phyloP scores from a whole-genome alignment of 345 rosid species.

The Populus nigra region DNA sequence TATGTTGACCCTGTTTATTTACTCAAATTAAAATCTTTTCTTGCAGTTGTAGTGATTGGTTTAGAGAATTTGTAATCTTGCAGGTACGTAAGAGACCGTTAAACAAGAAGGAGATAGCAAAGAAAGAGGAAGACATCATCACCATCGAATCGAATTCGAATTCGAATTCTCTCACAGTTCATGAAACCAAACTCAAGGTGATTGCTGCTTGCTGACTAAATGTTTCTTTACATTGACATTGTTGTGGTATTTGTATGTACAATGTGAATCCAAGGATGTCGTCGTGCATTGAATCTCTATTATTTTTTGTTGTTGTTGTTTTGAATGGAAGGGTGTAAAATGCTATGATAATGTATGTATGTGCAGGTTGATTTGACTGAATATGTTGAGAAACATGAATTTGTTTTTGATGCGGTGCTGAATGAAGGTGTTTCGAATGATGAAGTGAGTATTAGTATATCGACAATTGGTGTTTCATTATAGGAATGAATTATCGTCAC shows the following conservation, averaged over 20 bases:
- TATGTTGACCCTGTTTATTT: constrained; percentile 13
- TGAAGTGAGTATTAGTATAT: constrained; percentile 33
- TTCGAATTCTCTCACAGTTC: constrained; percentile 44
- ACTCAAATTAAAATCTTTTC: no score
- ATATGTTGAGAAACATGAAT: constrained; percentile 61
- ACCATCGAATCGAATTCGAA: constrained; percentile 38
- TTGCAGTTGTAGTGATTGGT: neutral
- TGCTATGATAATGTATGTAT: neutral
- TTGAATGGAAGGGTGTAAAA: neutral
- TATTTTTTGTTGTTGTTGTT: neutral
- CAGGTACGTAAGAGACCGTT: constrained; percentile 65
- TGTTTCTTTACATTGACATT: no score
- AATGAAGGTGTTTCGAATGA: constrained; percentile 52
- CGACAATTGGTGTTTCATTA: neutral
- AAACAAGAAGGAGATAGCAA: constrained; percentile 48
- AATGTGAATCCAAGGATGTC: no score
- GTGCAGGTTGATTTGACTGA: constrained; percentile 59
- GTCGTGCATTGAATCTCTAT: no score
- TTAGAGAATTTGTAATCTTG: constrained; percentile 2
- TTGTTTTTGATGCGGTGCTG: constrained; percentile 55
- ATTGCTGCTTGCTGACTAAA: neutral
- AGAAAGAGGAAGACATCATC: constrained; percentile 58
- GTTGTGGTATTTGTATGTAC: no score
- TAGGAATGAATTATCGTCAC: neutral
- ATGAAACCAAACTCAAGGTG: constrained; percentile 61